A percentile compares a stretch with the other conserved stretches of the same genome.
These are phyloP conservation scores for Yamadazyma songkhlaensis DNA, from an alignment of 1,139 yeast species.

Conservation along the genomic window DNA sequence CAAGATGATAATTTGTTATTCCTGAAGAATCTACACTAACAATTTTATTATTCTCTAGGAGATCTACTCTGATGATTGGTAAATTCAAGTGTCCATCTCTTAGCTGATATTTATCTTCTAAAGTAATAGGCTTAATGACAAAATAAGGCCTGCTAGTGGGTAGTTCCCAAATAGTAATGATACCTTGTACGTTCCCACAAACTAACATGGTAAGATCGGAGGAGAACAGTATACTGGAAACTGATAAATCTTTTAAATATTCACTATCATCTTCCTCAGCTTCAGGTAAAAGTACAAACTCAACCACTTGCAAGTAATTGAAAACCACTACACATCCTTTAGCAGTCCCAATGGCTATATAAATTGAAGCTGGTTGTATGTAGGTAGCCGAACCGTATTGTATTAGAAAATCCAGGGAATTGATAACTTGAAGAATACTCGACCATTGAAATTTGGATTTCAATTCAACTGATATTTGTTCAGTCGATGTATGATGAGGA, in stretches of 20 bases:
- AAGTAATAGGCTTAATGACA: slow-evolving; percentile 27
- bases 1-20: slow-evolving; percentile 56
- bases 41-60: slow-evolving; percentile 57
- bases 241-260: slow-evolving; percentile 15
- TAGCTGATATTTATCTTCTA: slow-evolving; percentile 25
- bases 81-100: slow-evolving; percentile 55
- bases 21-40: slow-evolving; percentile 63
- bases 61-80: slow-evolving; percentile 48
- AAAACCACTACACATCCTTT: slow-evolving; percentile 59
- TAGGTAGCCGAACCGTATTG: slow-evolving; percentile 50
- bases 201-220: slow-evolving; percentile 32
- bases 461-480: not conserved
- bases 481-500: not conserved
- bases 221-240: slow-evolving; percentile 43
- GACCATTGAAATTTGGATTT: slow-evolving; percentile 19
- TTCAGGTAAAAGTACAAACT: slow-evolving; percentile 30
- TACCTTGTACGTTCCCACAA: slow-evolving; percentile 34
- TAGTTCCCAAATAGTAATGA: slow-evolving; percentile 30
- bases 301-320: slow-evolving; percentile 58
- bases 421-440: slow-evolving; percentile 21
- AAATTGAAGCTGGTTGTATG: slow-evolving; percentile 45
- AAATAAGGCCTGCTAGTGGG: slow-evolving; percentile 13
- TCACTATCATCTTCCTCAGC: slow-evolving; percentile 9
- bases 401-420: slow-evolving; percentile 22
- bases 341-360: slow-evolving; percentile 61